Percentiles rank a stretch among this genome's conserved stretches.
phyloP scores from a whole-genome alignment of 371 early-diverging fungal genomes.

The Rhizopus arrhizus region DNA sequence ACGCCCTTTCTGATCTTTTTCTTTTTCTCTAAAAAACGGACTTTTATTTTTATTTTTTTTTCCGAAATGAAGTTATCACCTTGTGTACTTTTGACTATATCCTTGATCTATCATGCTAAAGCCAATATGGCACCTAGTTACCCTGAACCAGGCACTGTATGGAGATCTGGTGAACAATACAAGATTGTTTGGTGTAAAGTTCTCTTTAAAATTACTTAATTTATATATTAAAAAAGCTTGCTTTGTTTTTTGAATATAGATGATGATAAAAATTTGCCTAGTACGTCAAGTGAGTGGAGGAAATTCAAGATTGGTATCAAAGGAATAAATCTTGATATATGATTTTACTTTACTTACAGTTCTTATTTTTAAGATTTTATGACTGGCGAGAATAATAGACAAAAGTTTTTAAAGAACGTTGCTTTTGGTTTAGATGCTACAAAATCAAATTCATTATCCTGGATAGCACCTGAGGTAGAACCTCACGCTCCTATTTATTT shows the following conservation, averaged over 20 bases:
- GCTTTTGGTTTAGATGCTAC: conserved; percentile 31
- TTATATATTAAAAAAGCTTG: not conserved
- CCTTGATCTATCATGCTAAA: conserved; percentile 7
- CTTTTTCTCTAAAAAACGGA: not conserved
- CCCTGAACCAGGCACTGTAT: conserved; percentile 53
- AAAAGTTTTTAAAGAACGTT: conserved; percentile 32
- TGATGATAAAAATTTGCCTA: conserved; percentile 27
- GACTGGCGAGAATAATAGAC: conserved; percentile 45
- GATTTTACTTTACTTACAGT: not conserved
- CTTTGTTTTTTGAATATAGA: conserved; percentile 19
- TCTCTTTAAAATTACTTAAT: not conserved
- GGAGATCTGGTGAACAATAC: conserved; percentile 43
- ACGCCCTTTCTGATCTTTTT: not conserved
- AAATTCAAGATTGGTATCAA: conserved; percentile 43
- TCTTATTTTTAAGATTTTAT: conserved; percentile 34
- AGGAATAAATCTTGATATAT: not conserved
- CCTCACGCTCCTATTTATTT: conserved; percentile 50
- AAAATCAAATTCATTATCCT: conserved; percentile 25
- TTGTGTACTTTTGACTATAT: not conserved
- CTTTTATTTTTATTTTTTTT: not conserved
- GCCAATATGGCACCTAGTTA: conserved; percentile 44
- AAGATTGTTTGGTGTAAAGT: conserved; percentile 49
- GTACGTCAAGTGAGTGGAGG: conserved; percentile 22
- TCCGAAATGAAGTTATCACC: not conserved
- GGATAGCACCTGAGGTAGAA: conserved; percentile 42